A percentile compares a stretch with the other conserved stretches of the same genome.
phyloP scores from a whole-genome alignment of 805 yeast species.

The Metschnikowia continentalis region DNA sequence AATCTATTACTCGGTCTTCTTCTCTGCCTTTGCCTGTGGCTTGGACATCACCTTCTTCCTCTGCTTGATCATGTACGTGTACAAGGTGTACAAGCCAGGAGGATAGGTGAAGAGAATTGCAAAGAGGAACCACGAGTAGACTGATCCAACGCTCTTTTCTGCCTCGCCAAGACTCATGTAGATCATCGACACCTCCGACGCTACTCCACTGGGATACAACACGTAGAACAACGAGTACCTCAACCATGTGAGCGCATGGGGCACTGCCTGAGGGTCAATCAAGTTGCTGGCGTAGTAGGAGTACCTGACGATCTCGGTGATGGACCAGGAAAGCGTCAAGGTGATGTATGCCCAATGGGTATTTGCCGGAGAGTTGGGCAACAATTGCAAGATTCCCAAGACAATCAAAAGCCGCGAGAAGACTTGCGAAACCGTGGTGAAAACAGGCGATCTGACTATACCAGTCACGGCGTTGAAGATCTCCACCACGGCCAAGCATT shows the following conservation, averaged over 20 bases:
- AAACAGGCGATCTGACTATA: conserved; percentile 75
- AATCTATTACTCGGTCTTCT: conserved; percentile 11
- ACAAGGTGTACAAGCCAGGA: conserved; percentile 85
- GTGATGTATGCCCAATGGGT: conserved; percentile 58
- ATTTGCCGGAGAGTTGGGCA: conserved; percentile 70
- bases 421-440: conserved; percentile 85
- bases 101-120: conserved; percentile 61
- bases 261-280: conserved; percentile 47
- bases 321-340: conserved; percentile 80
- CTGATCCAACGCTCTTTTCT: conserved; percentile 41
- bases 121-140: conserved; percentile 54
- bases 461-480: conserved; percentile 75
- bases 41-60: conserved; percentile 68
- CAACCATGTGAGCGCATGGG: conserved; percentile 57
- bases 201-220: conserved; percentile 90
- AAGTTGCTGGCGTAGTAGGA: conserved; percentile 76
- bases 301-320: conserved; percentile 90
- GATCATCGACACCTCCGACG: conserved; percentile 70
- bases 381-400: conserved; percentile 70
- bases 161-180: conserved; percentile 72
- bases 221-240: conserved; percentile 81
- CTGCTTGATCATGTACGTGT: conserved; percentile 84
- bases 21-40: conserved; percentile 8
- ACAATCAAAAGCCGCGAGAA: conserved; percentile 79
- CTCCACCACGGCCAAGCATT: conserved; percentile 77